phyloP scores from a whole-genome alignment of 2,329 filamentous ascomycete genomes.

The Colletotrichum salicis region DNA sequence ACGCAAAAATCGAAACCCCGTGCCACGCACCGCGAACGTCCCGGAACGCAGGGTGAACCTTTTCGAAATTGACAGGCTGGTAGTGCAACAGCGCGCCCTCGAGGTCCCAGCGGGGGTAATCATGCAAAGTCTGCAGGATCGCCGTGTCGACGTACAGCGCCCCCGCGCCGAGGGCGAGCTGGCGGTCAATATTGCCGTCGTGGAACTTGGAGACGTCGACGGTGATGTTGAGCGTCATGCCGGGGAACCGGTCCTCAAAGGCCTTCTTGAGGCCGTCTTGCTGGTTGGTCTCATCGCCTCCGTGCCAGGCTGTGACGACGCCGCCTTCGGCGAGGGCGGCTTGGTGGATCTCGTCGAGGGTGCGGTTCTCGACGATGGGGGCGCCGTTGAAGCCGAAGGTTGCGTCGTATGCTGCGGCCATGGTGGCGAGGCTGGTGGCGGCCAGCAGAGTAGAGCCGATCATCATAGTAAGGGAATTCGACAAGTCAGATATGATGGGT shows the following conservation, averaged over 20 bases:
- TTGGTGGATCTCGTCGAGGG: conserved; percentile 61
- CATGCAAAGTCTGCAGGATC: conserved; percentile 61
- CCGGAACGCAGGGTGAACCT: conserved; percentile 53
- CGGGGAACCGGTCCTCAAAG: conserved; percentile 60
- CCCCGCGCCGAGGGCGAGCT: conserved; percentile 49
- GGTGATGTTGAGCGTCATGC: conserved; percentile 62
- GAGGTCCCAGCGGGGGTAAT: conserved; percentile 62
- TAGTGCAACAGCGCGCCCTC: conserved; percentile 60
- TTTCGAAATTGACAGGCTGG: conserved; percentile 56
- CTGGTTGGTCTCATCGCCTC: conserved; percentile 56
- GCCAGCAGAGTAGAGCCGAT: not conserved
- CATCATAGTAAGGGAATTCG: not conserved
- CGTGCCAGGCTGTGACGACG: conserved; percentile 58
- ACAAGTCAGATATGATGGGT: too few relatives aligned
- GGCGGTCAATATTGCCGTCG: conserved; percentile 57
- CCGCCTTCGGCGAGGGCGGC: conserved; percentile 60
- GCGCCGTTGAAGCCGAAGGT: conserved; percentile 29
- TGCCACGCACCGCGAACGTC: conserved; percentile 52
- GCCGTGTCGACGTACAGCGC: conserved; percentile 57
- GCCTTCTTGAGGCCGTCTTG: conserved; percentile 51
- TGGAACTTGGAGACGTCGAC: conserved; percentile 68
- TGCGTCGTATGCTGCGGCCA: conserved; percentile 9
- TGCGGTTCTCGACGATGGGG: conserved; percentile 53
- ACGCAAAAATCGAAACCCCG: conserved; percentile 52
- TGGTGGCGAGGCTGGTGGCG: not conserved